Evolutionary conservation across 2,329 filamentous ascomycete genomes (phyloP), one percentile per base, ranked within the genome.

Genomic region (Acarospora socialis): DNA sequence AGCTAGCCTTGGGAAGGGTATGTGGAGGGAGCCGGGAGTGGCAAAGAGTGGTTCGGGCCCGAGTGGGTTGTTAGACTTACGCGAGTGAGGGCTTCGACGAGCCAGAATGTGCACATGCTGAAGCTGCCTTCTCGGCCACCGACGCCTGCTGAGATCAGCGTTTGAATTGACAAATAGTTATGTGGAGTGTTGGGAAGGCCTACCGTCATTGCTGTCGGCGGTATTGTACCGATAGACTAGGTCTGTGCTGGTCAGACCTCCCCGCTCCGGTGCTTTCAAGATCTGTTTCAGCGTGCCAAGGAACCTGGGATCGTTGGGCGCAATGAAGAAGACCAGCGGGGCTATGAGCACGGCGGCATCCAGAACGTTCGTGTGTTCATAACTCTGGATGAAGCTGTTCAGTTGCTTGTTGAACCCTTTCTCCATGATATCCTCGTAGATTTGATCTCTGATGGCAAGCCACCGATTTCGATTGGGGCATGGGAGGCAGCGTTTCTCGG

Each of bases 101-200:
- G 68, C 80, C 80, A 84, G 51, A 84, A 84, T 1, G 78, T 84
- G 48, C 78, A 82, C 77, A 84, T 83, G 46, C 68, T 74, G 49
- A 84, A 84, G 13, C 78, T 77, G 14, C 80, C 80, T 54, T 84
- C 79, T 31, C 68, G 64, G 12, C 79, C 79, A 21, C 77, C 77
- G 6, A 84, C 76, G 18, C 77, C 76, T 78, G 42, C 34, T 32
- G 14, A 37, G 39, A 28, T n/a, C n/a, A 34, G 20, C 16, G 30
- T 34, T 46, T 38, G 43, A 37, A 28, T 26, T 27, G 25, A 21
- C 22, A 37, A 31, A 13, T 36, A 25, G 10, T 28, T 12, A 16
- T 28, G 17, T 29, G 18, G 20, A 17, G 32, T 34, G 21, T 12
- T 12, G 12, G 18, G 21, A 26, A 8, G 12, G 30, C 60, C 46